Conservation (phyloP, 176 grass and related monocot species). For the Elymus sibiricus region DNA sequence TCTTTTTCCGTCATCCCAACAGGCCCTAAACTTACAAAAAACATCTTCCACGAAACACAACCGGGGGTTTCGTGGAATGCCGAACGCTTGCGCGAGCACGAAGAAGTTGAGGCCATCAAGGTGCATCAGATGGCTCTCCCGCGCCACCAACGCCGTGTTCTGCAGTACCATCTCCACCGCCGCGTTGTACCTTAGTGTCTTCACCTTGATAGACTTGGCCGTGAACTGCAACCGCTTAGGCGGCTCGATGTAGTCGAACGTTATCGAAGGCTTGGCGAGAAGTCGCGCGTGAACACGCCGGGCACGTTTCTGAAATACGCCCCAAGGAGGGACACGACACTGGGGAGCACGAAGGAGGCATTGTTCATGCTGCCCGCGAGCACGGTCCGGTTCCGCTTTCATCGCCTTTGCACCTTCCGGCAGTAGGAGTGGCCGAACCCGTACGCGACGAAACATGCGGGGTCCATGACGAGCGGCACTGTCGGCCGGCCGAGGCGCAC, state of each 20-base stretch:
- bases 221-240: not conserved
- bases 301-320: conserved; percentile 13
- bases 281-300: conserved; percentile 58
- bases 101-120: conserved; percentile 68
- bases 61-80: conserved; percentile 11
- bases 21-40: too few species aligned
- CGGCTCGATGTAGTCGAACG: conserved; percentile 55
- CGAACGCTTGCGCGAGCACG: conserved; percentile 59
- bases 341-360: conserved; percentile 51
- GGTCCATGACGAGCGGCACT: conserved; percentile 52
- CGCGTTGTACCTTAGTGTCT: conserved; percentile 39
- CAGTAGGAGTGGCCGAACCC: conserved; percentile 39
- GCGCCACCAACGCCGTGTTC: conserved; percentile 55
- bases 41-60: too few species aligned
- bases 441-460: conserved; percentile 50
- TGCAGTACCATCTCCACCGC: conserved; percentile 73
- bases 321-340: conserved; percentile 36
- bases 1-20: too few species aligned
- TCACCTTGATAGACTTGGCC: conserved; percentile 41
- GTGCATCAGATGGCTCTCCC: conserved; percentile 75
- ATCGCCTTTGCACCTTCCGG: conserved; percentile 20
- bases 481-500: not conserved
- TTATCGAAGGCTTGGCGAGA: conserved; percentile 45
- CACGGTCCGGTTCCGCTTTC: not conserved
- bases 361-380: conserved; percentile 67